Evolutionary conservation across 495 filamentous ascomycete genomes (phyloP), one percentile per base, ranked within the genome.

Genomic region (Aspergillus panamensis): DNA sequence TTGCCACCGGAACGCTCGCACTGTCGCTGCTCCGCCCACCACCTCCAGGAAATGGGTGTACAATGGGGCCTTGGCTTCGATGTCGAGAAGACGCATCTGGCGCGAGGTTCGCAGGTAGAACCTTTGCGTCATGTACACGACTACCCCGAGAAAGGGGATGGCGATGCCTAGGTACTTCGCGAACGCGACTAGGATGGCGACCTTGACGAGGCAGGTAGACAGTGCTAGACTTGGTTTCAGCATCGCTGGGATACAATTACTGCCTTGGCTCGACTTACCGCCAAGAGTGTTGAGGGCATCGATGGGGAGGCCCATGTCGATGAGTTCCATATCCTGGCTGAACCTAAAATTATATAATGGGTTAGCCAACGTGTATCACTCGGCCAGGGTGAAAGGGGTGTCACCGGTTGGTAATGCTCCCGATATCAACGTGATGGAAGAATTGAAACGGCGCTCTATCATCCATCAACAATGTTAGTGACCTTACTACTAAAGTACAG

Each of bases 41-140:
- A 82, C 78, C 10, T 86, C 84, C 0, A 81, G 76, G 60, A 93
- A 90, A 43, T 85, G 82, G 49, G 90, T 86, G 63, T 89, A 92
- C 0, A 93, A 80, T 0, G 87, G 88, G 7, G 73, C 69, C 59
- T 81, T 81, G 8, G 73, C 66, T 58, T 85, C 79, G 6, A 83
- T 76, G 53, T 86, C 83, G 2, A 87, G 64, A 0, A 85, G 60
- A 17, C 84, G 77, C 3, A 87, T 52, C 58, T 86, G 84, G 6
- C 80, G 77, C 25, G 69, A 93, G 7, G 94, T 75, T 13, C 79
- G 74, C 0, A 86, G 72, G 53, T 87, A 87, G 65, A 77, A 74
- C 8, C 66, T 71, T 55, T 86, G 82, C 3, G 85, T 53, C 1
- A 77, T 6, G 39, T 67, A 82, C n/a, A 83, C 21, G 3, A 73